These are phyloP conservation scores for Alternaria novae-zelandiae DNA, from an alignment of 2,329 filamentous ascomycete species.

Conservation along the genomic window DNA sequence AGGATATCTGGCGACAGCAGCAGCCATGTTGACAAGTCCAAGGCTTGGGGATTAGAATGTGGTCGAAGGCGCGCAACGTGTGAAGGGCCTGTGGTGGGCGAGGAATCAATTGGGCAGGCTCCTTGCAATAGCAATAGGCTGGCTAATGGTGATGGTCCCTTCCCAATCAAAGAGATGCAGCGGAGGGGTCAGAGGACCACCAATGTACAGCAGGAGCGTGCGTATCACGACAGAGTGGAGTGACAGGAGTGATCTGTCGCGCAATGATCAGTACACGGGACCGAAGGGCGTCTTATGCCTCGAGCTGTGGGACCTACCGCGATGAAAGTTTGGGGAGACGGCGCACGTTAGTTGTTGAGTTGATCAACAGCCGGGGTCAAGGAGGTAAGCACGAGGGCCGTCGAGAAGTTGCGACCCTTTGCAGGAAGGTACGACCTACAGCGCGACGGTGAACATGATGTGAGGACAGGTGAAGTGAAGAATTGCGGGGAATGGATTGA, in stretches of 20 bases:
- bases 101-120: slow-evolving; percentile 6
- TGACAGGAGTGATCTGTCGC: slow-evolving; percentile 17
- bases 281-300: not conserved
- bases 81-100: slow-evolving; percentile 10
- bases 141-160: slow-evolving; percentile 11
- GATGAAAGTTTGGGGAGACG: slow-evolving; percentile 10
- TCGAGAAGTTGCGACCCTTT: slow-evolving; percentile 18
- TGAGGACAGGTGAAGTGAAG: slow-evolving; percentile 4
- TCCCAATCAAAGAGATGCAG: slow-evolving; percentile 19
- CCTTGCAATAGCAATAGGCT: slow-evolving; percentile 7
- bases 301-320: slow-evolving; percentile 13
- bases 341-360: slow-evolving; percentile 20
- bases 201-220: slow-evolving; percentile 19
- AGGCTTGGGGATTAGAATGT: slow-evolving; percentile 14
- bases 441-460: slow-evolving; percentile 29
- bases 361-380: slow-evolving; percentile 29
- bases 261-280: slow-evolving; percentile 22
- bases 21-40: slow-evolving; percentile 47
- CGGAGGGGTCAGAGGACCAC: slow-evolving; percentile 4
- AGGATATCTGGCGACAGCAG: slow-evolving; percentile 50
- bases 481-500: not conserved
- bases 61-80: slow-evolving; percentile 40
- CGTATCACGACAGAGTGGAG: slow-evolving; percentile 19
- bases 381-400: slow-evolving; percentile 17
- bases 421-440: slow-evolving; percentile 30